Conservation (phyloP, 805 yeast genomes). For the Schizosaccharomyces cryophilus region DNA sequence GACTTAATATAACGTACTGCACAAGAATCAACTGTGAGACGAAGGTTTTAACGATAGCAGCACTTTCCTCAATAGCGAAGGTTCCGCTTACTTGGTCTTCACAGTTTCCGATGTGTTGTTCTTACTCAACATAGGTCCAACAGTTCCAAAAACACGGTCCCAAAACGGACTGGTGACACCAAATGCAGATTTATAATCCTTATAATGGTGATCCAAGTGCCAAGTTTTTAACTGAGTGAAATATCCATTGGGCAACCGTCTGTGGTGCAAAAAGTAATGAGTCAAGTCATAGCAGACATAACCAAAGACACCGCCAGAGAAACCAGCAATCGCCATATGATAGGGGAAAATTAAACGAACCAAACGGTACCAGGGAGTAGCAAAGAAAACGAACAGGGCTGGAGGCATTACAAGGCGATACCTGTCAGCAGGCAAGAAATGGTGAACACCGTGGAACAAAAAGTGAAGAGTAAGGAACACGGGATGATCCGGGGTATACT, state of each 20-base stretch:
- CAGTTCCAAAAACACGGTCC: slow-evolving; percentile 75
- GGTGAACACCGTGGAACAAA: slow-evolving; percentile 86
- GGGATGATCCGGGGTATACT: slow-evolving; percentile 58
- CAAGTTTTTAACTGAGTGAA: slow-evolving; percentile 62
- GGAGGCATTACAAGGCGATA: slow-evolving; percentile 93
- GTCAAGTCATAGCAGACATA: slow-evolving; percentile 76
- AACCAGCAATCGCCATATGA: slow-evolving; percentile 69
- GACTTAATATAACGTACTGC: too few relatives aligned
- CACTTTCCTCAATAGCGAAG: neutral
- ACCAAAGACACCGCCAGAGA: slow-evolving; percentile 90
- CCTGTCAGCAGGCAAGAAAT: slow-evolving; percentile 90
- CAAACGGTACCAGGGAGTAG: slow-evolving; percentile 56
- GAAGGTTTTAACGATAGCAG: neutral
- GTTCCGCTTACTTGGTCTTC: neutral
- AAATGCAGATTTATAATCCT: slow-evolving; percentile 86
- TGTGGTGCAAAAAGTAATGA: slow-evolving; percentile 87
- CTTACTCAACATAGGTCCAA: neutral
- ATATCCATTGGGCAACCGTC: slow-evolving; percentile 40
- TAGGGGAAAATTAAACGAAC: slow-evolving; percentile 60
- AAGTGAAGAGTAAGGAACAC: slow-evolving; percentile 62
- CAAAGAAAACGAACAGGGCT: slow-evolving; percentile 43
- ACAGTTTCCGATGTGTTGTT: neutral
- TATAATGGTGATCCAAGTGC: slow-evolving; percentile 93
- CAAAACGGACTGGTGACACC: slow-evolving; percentile 89
- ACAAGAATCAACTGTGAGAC: too few relatives aligned